Evolutionary conservation across 2,329 filamentous ascomycete species (phyloP).

Genomic region (Ophiostoma pallidulum): DNA sequence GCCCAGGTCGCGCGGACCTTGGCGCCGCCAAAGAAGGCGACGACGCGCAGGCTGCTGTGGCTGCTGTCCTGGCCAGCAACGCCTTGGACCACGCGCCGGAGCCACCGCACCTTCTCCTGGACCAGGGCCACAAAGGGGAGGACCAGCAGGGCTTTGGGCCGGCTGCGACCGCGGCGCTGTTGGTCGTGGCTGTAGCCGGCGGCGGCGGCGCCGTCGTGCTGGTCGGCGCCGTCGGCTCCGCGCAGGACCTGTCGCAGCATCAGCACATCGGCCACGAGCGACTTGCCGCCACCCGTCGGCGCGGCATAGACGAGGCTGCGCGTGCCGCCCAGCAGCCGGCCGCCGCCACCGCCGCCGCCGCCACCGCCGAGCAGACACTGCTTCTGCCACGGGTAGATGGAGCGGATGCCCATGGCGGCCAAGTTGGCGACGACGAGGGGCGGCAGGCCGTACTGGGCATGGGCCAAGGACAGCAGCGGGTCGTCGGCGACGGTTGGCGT

Average conservation of each 20-base stretch:
- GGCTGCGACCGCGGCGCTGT: too few relatives aligned
- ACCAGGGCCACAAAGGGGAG: conserved; percentile 72
- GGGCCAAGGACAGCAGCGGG: conserved; percentile 49
- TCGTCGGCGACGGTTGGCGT: conserved; percentile 45
- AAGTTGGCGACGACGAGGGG: conserved; percentile 54
- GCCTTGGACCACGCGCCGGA: conserved; percentile 56
- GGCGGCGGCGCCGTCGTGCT: background rate
- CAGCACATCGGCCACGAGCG: conserved; percentile 61
- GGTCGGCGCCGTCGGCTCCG: conserved; percentile 29
- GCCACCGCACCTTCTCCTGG: conserved; percentile 69
- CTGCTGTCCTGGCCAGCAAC: conserved; percentile 32
- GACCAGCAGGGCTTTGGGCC: conserved; percentile 58
- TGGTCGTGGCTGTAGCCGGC: conserved; percentile 17
- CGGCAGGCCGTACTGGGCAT: conserved; percentile 56
- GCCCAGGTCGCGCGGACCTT: conserved; percentile 58
- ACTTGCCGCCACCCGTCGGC: conserved; percentile 70
- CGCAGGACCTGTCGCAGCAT: conserved; percentile 64
- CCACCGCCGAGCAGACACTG: conserved; percentile 60
- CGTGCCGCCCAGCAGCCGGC: conserved; percentile 49
- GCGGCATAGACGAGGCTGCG: conserved; percentile 71
- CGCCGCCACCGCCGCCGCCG: conserved; percentile 43
- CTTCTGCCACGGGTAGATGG: conserved; percentile 73
- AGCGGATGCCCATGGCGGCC: conserved; percentile 54
- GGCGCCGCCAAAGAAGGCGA: conserved; percentile 67
- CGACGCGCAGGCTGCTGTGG: conserved; percentile 46